Percentiles rank a stretch among this genome's conserved stretches.
Conservation (phyloP, 768 basidiomycete genomes). For the Melanogaster broomeanus region DNA sequence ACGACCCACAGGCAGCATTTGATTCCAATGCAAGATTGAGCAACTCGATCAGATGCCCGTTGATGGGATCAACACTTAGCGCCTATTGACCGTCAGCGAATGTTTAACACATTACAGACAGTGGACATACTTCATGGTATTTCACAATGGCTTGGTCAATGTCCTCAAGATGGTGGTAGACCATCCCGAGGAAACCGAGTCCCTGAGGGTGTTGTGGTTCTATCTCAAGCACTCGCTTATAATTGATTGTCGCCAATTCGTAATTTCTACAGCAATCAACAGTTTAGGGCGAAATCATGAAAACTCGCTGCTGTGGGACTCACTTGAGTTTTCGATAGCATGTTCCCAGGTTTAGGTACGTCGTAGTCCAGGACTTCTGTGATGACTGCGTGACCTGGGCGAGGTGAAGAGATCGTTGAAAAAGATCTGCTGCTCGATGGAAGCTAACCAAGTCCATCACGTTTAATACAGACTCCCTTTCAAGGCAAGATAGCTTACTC, state of each 20-base stretch:
- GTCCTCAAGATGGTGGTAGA: constrained; percentile 74
- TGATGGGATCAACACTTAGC: constrained; percentile 80
- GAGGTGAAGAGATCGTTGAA: constrained; percentile 74
- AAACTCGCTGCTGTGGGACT: constrained; percentile 21
- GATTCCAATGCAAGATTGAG: constrained; percentile 78
- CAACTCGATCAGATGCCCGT: constrained; percentile 77
- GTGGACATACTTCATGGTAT: constrained; percentile 80
- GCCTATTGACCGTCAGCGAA: constrained; percentile 45
- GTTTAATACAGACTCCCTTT: background rate
- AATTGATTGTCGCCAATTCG: constrained; percentile 71
- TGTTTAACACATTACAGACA: background rate
- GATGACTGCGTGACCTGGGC: constrained; percentile 86
- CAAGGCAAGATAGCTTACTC: constrained; percentile 51
- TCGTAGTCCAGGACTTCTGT: constrained; percentile 82
- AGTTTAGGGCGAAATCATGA: constrained; percentile 11
- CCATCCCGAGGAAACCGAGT: constrained; percentile 87
- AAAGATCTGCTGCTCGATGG: constrained; percentile 66
- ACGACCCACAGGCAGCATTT: constrained; percentile 31
- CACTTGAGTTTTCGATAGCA: constrained; percentile 81
- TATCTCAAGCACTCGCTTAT: constrained; percentile 79
- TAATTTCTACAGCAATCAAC: constrained; percentile 37
- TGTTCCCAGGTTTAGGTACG: constrained; percentile 92
- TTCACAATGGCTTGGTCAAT: constrained; percentile 81
- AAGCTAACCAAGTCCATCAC: constrained; percentile 55
- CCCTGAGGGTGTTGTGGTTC: constrained; percentile 84